Evolutionary conservation across 495 filamentous ascomycete genomes (phyloP), one percentile per base, ranked within the genome.

Genomic region (Chaetomium cochliodes): DNA sequence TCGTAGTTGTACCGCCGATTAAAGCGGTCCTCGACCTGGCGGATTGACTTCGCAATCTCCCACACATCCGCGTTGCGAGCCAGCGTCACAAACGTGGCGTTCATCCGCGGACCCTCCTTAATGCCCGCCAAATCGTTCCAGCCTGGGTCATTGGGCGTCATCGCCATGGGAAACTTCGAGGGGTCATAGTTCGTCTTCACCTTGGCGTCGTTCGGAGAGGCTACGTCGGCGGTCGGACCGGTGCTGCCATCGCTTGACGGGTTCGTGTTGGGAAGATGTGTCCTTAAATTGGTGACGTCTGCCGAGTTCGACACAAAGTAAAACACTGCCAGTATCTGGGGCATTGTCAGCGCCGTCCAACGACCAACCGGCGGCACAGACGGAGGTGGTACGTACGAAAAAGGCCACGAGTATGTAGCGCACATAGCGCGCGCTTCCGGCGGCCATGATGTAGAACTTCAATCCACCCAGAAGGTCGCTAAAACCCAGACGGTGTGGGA

Each of bases 1-100:
- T 98, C 94, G 76, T 98, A 98, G 80, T 97, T 88, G 77, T 89
- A 98, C 57, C 92, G 88, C 68, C 87, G 85, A 78, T 98, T 98
- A 86, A 98, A 98, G 67, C 94, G 89, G 74, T 98, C 94, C 78
- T 98, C 94, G 41, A 98, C 87, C 67, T 93, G 88, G 25, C 94
- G 91, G 72, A 98, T 98, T 9, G 92, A 96, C 70, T 90, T 87
- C 26, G 92, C 89, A 69, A 98, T 97, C 37, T 98, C 94, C 96
- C 96, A 98, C 47, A 97, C 76, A 74, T 98, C 94, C 37, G 80
- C 81, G 74, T 98, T 98, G 58, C 96, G 88, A 20, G 94, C 94
- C 66, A 98, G 83, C 18, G 92, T 96, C 47, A 98, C 92, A 72
- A 98, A 98, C 3, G 96, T 98, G 30, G 94, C 94, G 75, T 98